Evolutionary conservation across 2,329 filamentous ascomycete genomes (phyloP), one percentile per base, ranked within the genome.

Genomic region (Beauveria varroae): DNA sequence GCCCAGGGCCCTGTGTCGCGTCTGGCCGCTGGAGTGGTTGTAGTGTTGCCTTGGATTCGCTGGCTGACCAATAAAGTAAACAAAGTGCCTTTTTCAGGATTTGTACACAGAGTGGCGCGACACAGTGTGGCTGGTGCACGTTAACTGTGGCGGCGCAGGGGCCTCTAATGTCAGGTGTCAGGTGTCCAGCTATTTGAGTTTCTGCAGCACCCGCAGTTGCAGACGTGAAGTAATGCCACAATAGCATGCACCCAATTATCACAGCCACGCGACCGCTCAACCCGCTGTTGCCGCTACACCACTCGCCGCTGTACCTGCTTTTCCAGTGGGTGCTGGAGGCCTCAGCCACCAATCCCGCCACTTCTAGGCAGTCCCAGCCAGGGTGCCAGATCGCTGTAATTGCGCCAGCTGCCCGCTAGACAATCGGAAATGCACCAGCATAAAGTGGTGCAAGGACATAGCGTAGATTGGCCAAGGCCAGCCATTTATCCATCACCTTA

Each of bases 1-100:
- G 52, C 47, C 40, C 28, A 44, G 28, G 62, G 37, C 40, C 47
- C 22, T 57, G 10, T 49, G 62, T 61, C 62, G 57, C 62, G 57
- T 63, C 41, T 28, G 50, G 37, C 49, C 41, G 51, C 28, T 53
- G 41, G 49, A 49, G 51, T 54, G n/a, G 44, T 47, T 30, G 61
- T 44, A 51, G 53, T 54, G 62, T 49, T 63, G 30, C 56, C 40
- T 20, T 60, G 40, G 20, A 52, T 22, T 57, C 8, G n/a, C 43
- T 3, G 50, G 50, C 44, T 54, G 34, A 47, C 26, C 57, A 57
- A 57, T 57, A 60, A 59, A 63, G 62, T 63, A 63, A 63, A 63
- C 62, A 63, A 63, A 63, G 57, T 60, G 20, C 62, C 57, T 40
- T 51, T 34, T 34, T 34, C 30, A 34, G 30, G 30, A 34, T 26